Evolutionary conservation across 2,329 filamentous ascomycete genomes (phyloP).

Genomic region (Paramyrothecium roridum): DNA sequence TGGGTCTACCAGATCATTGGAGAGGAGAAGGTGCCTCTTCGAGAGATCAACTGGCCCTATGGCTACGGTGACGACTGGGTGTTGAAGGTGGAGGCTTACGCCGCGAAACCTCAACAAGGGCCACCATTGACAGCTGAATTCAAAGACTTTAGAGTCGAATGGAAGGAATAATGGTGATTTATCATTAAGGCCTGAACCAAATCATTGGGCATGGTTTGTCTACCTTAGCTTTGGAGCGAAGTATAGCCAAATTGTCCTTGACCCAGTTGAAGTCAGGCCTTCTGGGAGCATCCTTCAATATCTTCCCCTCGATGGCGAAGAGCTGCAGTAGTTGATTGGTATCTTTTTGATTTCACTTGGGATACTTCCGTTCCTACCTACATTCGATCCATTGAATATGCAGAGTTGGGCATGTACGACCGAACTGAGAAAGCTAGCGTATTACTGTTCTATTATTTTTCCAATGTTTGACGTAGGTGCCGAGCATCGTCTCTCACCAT

Average conservation of each 20-base stretch:
- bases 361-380: background rate
- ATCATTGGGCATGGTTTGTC: background rate
- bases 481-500: too few relatives aligned
- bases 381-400: background rate
- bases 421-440: background rate
- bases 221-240: background rate
- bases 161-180: slow-evolving; percentile 12
- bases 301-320: too few relatives aligned
- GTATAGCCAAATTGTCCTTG: background rate
- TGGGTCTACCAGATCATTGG: slow-evolving; percentile 18
- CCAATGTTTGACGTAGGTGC: too few relatives aligned
- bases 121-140: slow-evolving; percentile 1
- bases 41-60: slow-evolving; percentile 41
- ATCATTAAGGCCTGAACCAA: background rate
- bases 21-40: slow-evolving; percentile 1
- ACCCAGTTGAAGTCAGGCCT: background rate
- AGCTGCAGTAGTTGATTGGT: too few relatives aligned
- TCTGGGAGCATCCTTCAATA: too few relatives aligned
- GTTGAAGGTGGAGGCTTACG: slow-evolving; percentile 3
- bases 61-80: slow-evolving; percentile 3
- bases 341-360: background rate
- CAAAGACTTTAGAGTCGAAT: slow-evolving; percentile 46
- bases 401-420: background rate
- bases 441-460: too few relatives aligned
- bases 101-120: slow-evolving; percentile 2